Evolutionary conservation across 1,284 basidiomycete species (phyloP), one percentile per base, ranked within the genome.

Genomic region (Omphalotus olearius): DNA sequence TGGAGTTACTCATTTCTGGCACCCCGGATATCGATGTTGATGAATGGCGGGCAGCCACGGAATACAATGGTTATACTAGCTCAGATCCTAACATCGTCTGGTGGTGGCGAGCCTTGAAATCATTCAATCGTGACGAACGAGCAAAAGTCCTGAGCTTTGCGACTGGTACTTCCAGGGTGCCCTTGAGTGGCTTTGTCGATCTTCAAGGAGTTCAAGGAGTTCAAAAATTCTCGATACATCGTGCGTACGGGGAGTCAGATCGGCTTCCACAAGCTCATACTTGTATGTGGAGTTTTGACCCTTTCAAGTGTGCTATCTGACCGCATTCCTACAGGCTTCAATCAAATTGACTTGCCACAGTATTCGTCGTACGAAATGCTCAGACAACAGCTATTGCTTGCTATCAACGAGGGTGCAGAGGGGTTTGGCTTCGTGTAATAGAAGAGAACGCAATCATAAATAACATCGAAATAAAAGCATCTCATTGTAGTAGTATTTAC

Each of bases 31-130:
- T 99, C 57, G 95, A 99, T 60, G 93, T 98, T 3, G 96, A 99
- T 66, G 96, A 98, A 69, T 97, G 96, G 89, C 88, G 94, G 59
- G 92, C 93, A 43, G 91, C 95, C 20, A 96, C 93, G 1, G 93
- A 94, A 66, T 89, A 93, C 71, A 91, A 88, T 59, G 91, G 92
- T 42, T 92, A 91, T 66, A 80, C 76, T 7, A 82, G 86, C 60
- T 88, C 87, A 3, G 96, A 99, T 68, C 91, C 95, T 2, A 93
- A 96, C 62, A 91, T 99, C 55, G 87, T 93, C 30, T 99, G 96
- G 95, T 98, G 94, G 88, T 99, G 97, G 97, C 83, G 97, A 59
- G 95, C 96, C 1, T 82, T 99, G 46, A 94, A 98, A 67, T 95
- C 92, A 11, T 98, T 98, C 74, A 95, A 93, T 61, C 91, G 96